Base-by-base conservation (phyloP, 176 grass and related monocot genomes). In the Aegilops speltoides region DNA sequence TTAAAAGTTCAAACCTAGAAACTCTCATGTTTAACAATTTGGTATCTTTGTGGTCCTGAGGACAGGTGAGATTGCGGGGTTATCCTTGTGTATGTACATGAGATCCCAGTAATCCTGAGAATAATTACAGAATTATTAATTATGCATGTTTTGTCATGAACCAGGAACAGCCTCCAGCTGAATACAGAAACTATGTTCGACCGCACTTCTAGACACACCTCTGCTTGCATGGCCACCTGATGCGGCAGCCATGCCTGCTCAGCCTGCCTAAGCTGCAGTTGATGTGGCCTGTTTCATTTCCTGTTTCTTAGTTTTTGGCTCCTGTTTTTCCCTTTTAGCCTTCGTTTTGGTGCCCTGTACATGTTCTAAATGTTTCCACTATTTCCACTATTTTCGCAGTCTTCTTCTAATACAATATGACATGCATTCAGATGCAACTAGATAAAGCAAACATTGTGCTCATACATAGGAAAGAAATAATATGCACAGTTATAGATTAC, bases 401-500 rank as follows among this genome's bases (percentile, higher is more conserved):
- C 34, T 72, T 72, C 34, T 72, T 72, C 36, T 72, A 72, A 72
- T 41, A 72, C 36, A 72, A 41, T 41, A 23, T 72, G 68, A 72
- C 36, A 72, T 38, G 22, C 37, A 10, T 23, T 72, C 38, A 72
- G 36, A 72, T 41, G 36, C 69, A 41, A 61, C 19, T 79, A 62
- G 66, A 63, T 81, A 31, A 11, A 82, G 28, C 24, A 36, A 60
- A 25, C 7, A 63, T 63, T 2, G 41, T 70, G 73, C 26, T 63
- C 52, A 83, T 68, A 83, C 76, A 66, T 80, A 84, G 63, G 57
- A 85, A 69, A 86, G 37, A 60, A 81, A 37, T 57, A 26, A 20
- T 75, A 16, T 77, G 26, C 81, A n/a, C 20, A 70, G 10, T 77
- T 69, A 34, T 13, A 38, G 34, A 78, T 79, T 64, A 82, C 83